Percentiles rank a stretch among this genome's conserved stretches.
These are phyloP conservation scores for Kodamaea nitidulidarum DNA, from an alignment of 805 yeast species.

Conservation along the genomic window DNA sequence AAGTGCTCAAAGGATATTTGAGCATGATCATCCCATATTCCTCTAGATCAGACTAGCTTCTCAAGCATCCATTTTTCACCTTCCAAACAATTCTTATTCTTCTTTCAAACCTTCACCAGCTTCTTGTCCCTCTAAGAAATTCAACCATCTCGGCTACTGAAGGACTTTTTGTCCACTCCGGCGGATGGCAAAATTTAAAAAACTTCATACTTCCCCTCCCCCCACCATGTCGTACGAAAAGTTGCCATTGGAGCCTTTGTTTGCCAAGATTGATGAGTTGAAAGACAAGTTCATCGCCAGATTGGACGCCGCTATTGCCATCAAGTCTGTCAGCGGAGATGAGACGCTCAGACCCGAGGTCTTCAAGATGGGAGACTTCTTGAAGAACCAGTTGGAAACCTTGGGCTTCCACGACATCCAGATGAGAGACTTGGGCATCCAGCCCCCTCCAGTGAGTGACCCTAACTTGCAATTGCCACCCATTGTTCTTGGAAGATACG, in stretches of 20 bases:
- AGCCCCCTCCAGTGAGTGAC: constrained; percentile 84
- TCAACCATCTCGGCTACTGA: no score
- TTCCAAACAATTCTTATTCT: no score
- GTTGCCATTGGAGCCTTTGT: constrained; percentile 42
- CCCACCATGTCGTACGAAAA: constrained; percentile 36
- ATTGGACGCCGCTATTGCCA: constrained; percentile 80
- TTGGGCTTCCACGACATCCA: constrained; percentile 84
- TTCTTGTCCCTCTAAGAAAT: no score
- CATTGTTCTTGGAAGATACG: constrained; percentile 85
- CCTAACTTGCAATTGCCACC: constrained; percentile 80
- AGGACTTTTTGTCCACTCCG: neutral
- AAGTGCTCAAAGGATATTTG: no score
- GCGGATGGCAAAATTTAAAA: neutral
- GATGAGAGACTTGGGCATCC: constrained; percentile 77
- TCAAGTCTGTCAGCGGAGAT: constrained; percentile 93
- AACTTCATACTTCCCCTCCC: neutral
- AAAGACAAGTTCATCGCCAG: constrained; percentile 71
- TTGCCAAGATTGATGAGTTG: constrained; percentile 65
- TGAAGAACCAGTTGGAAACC: constrained; percentile 59
- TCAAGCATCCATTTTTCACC: no score
- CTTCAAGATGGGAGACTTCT: constrained; percentile 81
- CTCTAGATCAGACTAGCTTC: no score
- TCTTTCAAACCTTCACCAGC: no score
- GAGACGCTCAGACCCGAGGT: constrained; percentile 85
- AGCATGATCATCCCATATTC: no score